Evolutionary conservation across 2,329 filamentous ascomycete genomes (phyloP), one percentile per base, ranked within the genome.

Genomic region (Ophiostoma triangulosporum): DNA sequence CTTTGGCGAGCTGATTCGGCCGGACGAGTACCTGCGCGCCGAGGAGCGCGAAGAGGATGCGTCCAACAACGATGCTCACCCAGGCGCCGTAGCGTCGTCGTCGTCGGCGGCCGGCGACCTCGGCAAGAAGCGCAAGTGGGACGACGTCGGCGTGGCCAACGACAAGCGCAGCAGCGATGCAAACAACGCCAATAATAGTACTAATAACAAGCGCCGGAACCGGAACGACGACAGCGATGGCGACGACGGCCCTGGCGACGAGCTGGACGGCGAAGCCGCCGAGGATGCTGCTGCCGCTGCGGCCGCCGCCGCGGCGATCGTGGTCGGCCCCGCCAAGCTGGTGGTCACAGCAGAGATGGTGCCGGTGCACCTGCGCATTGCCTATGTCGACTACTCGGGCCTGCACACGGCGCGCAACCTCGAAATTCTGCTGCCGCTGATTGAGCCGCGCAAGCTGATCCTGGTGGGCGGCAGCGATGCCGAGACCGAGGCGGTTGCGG

Each of bases 111-210:
- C 43, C 43, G 29, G 29, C 68, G 67, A 12, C 73, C 76, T 95
- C 20, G 93, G 91, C 17, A 90, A 91, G 71, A 98, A 98, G 69
- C 80, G 93, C 57, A 94, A 88, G 67, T 97, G 91, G 88, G 87
- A 91, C 59, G 88, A 94, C 56, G 70, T 79, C 22, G 74, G 71
- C 3, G 63, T 70, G 29, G 35, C 26, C 33, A 38, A 26, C 35
- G 24, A 74, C 60, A 90, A 87, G 64, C 78, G 84, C 26, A 73
- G 78, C 11, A 78, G 80, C 40, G 59, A 69, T 7, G 35, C 35
- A 17, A 6, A 31, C 20, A 43, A 43, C 38, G n/a, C 29, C 26
- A 14, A 46, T 14, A 14, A n/a, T 6, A 46, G n/a, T 14, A n/a
- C 3, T 24, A 46, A 29, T 9, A 9, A 11, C 9, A 36, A 64